Evolutionary conservation across 495 filamentous ascomycete species (phyloP).

Genomic region (Neurospora sp.): DNA sequence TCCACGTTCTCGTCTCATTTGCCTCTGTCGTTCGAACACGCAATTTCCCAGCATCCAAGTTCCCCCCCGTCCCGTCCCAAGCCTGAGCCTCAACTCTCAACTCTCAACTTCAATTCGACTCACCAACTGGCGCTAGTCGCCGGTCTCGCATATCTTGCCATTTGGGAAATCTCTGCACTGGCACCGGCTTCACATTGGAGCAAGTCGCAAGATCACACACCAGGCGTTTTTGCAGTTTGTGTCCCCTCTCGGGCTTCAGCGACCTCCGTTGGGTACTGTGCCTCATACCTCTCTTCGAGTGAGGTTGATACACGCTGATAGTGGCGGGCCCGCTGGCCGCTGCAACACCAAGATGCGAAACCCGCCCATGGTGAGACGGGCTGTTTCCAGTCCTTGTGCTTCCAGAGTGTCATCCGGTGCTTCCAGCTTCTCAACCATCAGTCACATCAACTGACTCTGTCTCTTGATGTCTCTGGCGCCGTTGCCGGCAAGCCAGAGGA

Average conservation of each 20-base stretch:
- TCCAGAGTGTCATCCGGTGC: neutral
- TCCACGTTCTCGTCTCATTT: neutral
- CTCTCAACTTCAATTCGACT: neutral
- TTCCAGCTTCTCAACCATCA: neutral
- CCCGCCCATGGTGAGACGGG: neutral
- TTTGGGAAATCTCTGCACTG: neutral
- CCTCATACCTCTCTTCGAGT: neutral
- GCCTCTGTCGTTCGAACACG: neutral
- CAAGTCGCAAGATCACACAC: neutral
- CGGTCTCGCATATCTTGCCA: neutral
- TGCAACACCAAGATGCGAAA: neutral
- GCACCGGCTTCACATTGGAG: neutral
- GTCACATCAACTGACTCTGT: neutral
- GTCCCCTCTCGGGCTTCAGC: neutral
- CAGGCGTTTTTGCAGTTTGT: neutral
- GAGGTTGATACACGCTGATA: neutral
- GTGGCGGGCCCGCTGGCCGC: neutral
- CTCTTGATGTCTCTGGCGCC: neutral
- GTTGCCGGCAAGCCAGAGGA: neutral
- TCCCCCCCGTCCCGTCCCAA: neutral
- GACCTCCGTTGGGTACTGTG: neutral
- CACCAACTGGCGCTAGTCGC: neutral
- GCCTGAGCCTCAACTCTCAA: neutral
- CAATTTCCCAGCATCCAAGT: neutral
- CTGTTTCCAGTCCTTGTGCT: neutral